Evolutionary conservation across 495 filamentous ascomycete species (phyloP), one percentile per base, ranked within the genome.

Genomic region (Aspergillus coremiiformis): DNA sequence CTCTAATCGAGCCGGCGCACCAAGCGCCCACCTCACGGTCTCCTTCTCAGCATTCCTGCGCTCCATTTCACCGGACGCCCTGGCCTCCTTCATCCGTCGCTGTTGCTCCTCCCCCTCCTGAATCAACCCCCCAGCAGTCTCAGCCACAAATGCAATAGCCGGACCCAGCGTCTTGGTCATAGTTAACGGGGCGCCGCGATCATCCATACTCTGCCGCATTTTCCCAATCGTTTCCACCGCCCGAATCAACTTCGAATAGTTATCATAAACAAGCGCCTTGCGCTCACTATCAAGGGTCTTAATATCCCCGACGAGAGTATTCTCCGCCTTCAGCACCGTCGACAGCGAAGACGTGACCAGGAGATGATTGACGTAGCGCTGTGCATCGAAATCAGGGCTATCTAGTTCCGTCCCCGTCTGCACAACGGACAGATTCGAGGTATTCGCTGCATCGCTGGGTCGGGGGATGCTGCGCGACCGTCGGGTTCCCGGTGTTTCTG

Each of bases 261-360:
- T 98, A 66, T 98, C 93, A 66, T 98, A 98, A 4, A 98, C 93
- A 35, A 98, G 74, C 20, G 93, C 90, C 68, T 98, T 98, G 61
- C 89, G 83, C 73, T 98, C 93, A 19, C 92, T 91, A 62, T 97
- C 93, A 15, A 97, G 76, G 1, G 86, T 87, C 20, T 90, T 77
- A 30, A 95, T 93, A 65, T 97, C 93, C 57, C 74, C 68, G 9
- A 76, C 70, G 11, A 76, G 60, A 15, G 71, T 74, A 14, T 81
- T 80, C 55, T 82, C 78, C 12, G 74, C 78, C 29, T 78, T 79
- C 1, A 94, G 69, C 0, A 90, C 73, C 15, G 78, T 74, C 39
- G 80, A 69, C 0, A 92, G 74, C 50, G 86, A 92, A 0, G 76
- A 74, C 1, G 69, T 68, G 22, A 66, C 68, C 1, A 76, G 60